These are phyloP conservation scores for Seiridium unicorne DNA, from an alignment of 2,329 filamentous ascomycete species.

Conservation along the genomic window DNA sequence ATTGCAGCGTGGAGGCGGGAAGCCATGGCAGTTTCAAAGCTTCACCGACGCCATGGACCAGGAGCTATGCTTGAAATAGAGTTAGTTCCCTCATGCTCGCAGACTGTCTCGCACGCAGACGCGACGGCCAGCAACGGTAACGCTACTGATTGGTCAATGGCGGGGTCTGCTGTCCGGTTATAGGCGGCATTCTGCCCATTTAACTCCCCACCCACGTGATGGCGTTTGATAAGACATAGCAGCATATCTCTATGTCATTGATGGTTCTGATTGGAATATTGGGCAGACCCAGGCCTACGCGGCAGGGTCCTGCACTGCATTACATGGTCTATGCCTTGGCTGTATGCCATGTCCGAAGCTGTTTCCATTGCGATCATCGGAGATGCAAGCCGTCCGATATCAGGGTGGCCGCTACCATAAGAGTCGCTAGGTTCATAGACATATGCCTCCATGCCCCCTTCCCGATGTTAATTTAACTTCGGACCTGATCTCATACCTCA, in stretches of 20 bases:
- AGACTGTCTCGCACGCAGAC: background rate
- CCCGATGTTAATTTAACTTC: background rate
- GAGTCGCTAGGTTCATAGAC: conserved; percentile 5
- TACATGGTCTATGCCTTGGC: background rate
- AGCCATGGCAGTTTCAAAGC: background rate
- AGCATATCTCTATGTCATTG: conserved; percentile 22
- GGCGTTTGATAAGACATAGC: conserved; percentile 22
- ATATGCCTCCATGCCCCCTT: background rate
- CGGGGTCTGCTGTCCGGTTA: conserved; percentile 23
- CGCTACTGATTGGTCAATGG: conserved; percentile 27
- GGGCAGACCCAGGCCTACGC: conserved; percentile 11
- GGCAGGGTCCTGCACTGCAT: background rate
- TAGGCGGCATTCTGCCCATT: conserved; percentile 22
- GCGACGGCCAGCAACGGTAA: conserved; percentile 13
- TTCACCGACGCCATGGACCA: background rate
- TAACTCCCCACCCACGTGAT: conserved; percentile 27
- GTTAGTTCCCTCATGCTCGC: background rate
- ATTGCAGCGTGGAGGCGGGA: background rate
- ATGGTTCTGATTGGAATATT: conserved; percentile 22
- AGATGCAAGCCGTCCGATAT: background rate
- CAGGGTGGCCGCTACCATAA: conserved; percentile 1
- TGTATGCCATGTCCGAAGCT: background rate
- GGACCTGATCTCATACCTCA: background rate
- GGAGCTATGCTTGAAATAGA: background rate
- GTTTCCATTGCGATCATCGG: conserved; percentile 3